Base-by-base conservation (phyloP, 2,329 filamentous ascomycete genomes). In the Talaromyces sp. region DNA sequence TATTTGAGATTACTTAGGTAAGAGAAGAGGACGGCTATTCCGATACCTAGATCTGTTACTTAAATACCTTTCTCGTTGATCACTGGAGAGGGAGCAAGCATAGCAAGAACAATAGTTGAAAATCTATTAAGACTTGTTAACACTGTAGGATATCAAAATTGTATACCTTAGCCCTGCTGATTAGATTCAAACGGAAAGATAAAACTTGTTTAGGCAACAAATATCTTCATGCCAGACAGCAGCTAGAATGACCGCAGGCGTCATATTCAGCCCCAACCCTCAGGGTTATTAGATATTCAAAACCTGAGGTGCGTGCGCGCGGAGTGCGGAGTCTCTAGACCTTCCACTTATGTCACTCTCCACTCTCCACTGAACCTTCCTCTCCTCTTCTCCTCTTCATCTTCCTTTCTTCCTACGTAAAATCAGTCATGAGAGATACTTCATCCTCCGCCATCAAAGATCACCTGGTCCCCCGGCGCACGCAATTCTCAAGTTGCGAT, bases 401-500 rank as follows among this genome's bases (percentile, higher is more conserved):
- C 14, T 10, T 11, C 27, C 8, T 16, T 3, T 10, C 14, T 33
- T n/a, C 7, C 7, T 19, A 27, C 47, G 5, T 31, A 27, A 14
- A 10, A 16, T 3, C 7, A 13, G 19, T 33, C 27, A 52, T 52
- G 49, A 33, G 33, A 52, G 16, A 52, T 33, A 7, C 16, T n/a
- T 11, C 14, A n/a, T 33, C 45, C 22, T 57, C 39, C 14, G 9
- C 24, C 39, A 14, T 19, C 3, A 59, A 59, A 14, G 56, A 45
- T 16, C 22, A 45, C 6, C 16, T 59, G 9, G 56, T 65, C 9
- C 63, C 63, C 3, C 71, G 71, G 19, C 71, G 74, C 33, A 73
- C 67, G 31, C 75, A 76, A 52, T 76, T 74, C 60, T 76, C 74
- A 11, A 76, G 74, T 61, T 77, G 75, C 59, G 75, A 77, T 67